Percentiles rank a stretch among this genome's conserved stretches.
phyloP scores from a whole-genome alignment of 768 basidiomycete species.

The Calocybe indica region DNA sequence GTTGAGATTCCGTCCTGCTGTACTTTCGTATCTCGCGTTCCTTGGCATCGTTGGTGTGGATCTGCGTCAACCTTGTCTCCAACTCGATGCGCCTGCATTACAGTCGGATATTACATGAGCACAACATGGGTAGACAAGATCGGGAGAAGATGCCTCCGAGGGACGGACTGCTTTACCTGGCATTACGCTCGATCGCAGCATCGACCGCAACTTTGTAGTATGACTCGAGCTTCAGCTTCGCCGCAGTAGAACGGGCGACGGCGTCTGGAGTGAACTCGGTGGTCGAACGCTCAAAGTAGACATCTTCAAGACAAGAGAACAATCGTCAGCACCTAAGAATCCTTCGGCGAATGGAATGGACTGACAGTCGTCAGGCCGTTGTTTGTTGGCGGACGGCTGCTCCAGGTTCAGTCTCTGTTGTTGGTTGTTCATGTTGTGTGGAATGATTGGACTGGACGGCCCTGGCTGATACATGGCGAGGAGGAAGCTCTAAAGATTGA shows the following conservation, averaged over 20 bases:
- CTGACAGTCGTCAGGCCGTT: constrained; percentile 41
- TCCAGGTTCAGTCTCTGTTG: constrained; percentile 30
- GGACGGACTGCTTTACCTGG: constrained; percentile 49
- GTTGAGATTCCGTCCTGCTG: constrained; percentile 82
- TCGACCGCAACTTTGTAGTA: constrained; percentile 99
- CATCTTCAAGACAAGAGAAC: constrained; percentile 50
- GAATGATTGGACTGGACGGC: constrained; percentile 27
- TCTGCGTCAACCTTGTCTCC: constrained; percentile 78
- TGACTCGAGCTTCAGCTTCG: constrained; percentile 94
- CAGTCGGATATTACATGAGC: neutral
- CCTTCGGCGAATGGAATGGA: neutral
- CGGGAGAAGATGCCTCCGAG: neutral
- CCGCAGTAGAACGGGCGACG: constrained; percentile 84
- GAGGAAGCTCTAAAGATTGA: constrained; percentile 5
- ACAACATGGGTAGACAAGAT: too few species aligned
- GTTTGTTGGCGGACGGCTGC: constrained; percentile 25
- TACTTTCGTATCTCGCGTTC: constrained; percentile 84
- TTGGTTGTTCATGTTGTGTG: constrained; percentile 16
- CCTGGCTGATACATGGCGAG: constrained; percentile 32
- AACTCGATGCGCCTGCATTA: constrained; percentile 74
- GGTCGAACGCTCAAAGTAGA: constrained; percentile 91
- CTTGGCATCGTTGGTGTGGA: constrained; percentile 74
- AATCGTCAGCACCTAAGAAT: constrained; percentile 3
- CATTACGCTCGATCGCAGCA: constrained; percentile 92
- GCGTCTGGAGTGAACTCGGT: constrained; percentile 80